Evolutionary conservation across 2,329 filamentous ascomycete genomes (phyloP).

Genomic region (Penicillium oxalicum): DNA sequence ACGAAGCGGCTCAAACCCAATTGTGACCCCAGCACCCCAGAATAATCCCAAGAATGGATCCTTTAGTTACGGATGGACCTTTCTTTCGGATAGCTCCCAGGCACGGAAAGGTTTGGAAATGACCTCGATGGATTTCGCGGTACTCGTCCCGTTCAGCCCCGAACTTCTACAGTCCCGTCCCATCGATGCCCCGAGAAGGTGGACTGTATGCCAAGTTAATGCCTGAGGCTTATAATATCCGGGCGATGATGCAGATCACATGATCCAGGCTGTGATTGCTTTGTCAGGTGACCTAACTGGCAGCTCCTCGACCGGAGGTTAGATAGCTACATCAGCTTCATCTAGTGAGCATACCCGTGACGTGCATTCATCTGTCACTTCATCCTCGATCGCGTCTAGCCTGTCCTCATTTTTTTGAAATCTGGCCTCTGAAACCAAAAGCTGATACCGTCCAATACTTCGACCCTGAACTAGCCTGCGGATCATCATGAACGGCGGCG

Average conservation of each 20-base stretch:
- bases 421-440: background rate
- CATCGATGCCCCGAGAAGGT: background rate
- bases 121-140: too few species aligned
- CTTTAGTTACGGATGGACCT: too few species aligned
- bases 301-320: slow-evolving; percentile 21
- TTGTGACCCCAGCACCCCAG: too few species aligned
- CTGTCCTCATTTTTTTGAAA: slow-evolving; percentile 2
- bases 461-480: slow-evolving; percentile 6
- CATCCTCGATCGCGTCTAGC: background rate
- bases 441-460: background rate
- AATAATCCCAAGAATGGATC: too few species aligned
- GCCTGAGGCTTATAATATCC: background rate
- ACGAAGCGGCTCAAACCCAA: too few species aligned
- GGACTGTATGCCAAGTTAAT: too few species aligned
- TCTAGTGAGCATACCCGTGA: slow-evolving; percentile 13
- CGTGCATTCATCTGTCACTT: slow-evolving; percentile 13
- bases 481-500: slow-evolving; percentile 34
- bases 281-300: slow-evolving; percentile 15
- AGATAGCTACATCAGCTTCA: slow-evolving; percentile 26
- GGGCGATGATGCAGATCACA: slow-evolving; percentile 14
- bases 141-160: too few species aligned
- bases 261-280: slow-evolving; percentile 4
- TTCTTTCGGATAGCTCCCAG: too few species aligned
- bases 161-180: too few species aligned
- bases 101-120: too few species aligned